Evolutionary conservation across 2,329 filamentous ascomycete species (phyloP), one percentile per base, ranked within the genome.

Genomic region (Aspergillus eucalypticola): DNA sequence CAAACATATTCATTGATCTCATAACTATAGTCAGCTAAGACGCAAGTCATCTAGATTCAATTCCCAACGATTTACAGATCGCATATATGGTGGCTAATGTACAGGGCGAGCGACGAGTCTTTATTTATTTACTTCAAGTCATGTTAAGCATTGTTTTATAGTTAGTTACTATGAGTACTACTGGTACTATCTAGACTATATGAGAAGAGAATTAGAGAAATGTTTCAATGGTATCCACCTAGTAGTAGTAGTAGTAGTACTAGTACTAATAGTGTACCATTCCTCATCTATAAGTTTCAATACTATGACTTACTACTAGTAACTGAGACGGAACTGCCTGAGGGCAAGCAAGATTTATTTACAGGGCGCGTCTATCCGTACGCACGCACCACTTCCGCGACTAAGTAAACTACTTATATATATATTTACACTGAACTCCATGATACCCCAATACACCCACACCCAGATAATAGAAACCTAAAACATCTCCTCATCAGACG

Each of bases 401-500:
- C 25, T 25, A 25, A 25, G 5, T 25, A 25, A 25, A 25, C 7
- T 13, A 23, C 17, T 25, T 48, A 48, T 48, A 48, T 10, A 48
- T 10, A 15, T 49, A 49, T 49, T 21, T 49, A 49, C 44, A 49
- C 2, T 27, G 25, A 29, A 17, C 15, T 3, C 17, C 25, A 23
- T 0, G n/a, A n/a, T n/a, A n/a, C 23, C 13, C 5, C 19, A 46
- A 0, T 23, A 23, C 15, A 29, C 3, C 3, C 44, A 23, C 15
- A 29, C 8, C 10, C 19, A 46, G 3, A 46, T 7, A 3, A 8
- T 7, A 23, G 2, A 25, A 10, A n/a, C 13, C 23, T 48, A 73
- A 56, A 71, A 73, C 44, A 69, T 66, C 3, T 73, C 72, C 64
- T 73, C 69, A 3, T 62, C 70, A 59, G 67, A 70, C 38, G 68